Conservation (phyloP, 148 eudicot species). For the Fallopia convolvulus region DNA sequence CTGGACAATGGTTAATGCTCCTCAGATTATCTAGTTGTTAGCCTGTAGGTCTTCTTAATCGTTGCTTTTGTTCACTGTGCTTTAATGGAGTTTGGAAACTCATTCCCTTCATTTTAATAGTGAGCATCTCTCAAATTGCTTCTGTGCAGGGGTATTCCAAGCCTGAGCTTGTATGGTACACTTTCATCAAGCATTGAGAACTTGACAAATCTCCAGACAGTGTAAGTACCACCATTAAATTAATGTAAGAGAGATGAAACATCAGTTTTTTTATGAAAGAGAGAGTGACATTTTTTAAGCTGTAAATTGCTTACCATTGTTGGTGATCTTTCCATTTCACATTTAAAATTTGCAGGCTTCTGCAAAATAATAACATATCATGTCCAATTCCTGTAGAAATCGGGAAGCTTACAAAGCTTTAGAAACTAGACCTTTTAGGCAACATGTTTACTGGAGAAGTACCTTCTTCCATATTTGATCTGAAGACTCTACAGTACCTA, state of each 20-base stretch:
- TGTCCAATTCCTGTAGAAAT: conserved; percentile 50
- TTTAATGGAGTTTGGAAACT: background rate
- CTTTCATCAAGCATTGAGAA: no score
- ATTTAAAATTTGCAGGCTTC: conserved; percentile 31
- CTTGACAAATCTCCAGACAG: no score
- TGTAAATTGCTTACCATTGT: conserved; percentile 4
- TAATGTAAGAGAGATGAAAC: no score
- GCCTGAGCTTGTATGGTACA: conserved; percentile 59
- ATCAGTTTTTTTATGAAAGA: background rate
- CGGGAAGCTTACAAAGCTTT: conserved; percentile 54
- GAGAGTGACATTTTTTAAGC: background rate
- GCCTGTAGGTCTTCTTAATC: no score
- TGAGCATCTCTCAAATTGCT: background rate
- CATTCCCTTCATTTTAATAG: background rate
- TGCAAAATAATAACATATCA: conserved; percentile 57
- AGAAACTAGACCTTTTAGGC: conserved; percentile 65
- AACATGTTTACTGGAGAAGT: conserved; percentile 45
- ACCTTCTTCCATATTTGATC: conserved; percentile 45
- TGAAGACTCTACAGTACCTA: conserved; percentile 53
- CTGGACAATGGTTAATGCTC: no score
- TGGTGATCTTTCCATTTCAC: background rate
- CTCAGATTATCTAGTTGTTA: no score
- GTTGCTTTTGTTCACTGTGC: no score
- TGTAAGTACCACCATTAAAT: no score
- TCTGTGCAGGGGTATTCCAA: conserved; percentile 51